These are phyloP conservation scores for Wallacemonas rigidus DNA, from an alignment of 208 protist species.

Conservation along the genomic window DNA sequence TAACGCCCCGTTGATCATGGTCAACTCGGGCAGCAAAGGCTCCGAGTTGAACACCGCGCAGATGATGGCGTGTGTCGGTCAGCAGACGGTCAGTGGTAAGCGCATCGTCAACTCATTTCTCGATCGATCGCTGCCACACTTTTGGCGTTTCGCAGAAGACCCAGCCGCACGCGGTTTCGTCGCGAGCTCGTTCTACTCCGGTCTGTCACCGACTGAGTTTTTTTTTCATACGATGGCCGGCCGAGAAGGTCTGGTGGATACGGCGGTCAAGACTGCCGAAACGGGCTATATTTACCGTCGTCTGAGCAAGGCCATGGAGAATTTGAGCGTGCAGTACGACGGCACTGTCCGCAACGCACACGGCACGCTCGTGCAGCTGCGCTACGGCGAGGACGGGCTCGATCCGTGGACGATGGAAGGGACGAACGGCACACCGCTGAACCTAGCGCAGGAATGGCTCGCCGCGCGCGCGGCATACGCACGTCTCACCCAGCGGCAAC, in stretches of 20 bases:
- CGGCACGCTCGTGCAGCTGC: slow-evolving; percentile 95
- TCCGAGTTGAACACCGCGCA: slow-evolving; percentile 99
- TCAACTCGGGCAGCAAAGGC: slow-evolving; percentile 97
- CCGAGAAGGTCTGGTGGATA: slow-evolving; percentile 98
- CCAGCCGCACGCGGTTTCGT: slow-evolving; percentile 98
- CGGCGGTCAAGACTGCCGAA: slow-evolving; percentile 99
- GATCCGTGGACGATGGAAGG: slow-evolving; percentile 98
- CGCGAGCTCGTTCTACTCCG: slow-evolving; percentile 98
- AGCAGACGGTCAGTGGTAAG: slow-evolving; percentile 98
- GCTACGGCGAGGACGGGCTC: slow-evolving; percentile 99
- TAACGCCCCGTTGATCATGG: slow-evolving; percentile 99
- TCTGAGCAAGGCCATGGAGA: slow-evolving; percentile 99
- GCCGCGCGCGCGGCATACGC: slow-evolving; percentile 60
- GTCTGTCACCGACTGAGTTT: slow-evolving; percentile 98
- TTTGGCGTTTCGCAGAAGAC: slow-evolving; percentile 85
- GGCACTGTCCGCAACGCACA: slow-evolving; percentile 95
- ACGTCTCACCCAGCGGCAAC: slow-evolving; percentile 22
- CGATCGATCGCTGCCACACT: slow-evolving; percentile 98
- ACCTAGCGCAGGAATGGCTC: slow-evolving; percentile 87
- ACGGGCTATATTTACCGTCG: slow-evolving; percentile 99
- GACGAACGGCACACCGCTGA: slow-evolving; percentile 68
- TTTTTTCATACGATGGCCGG: slow-evolving; percentile 99
- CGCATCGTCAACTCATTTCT: slow-evolving; percentile 98
- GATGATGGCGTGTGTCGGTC: slow-evolving; percentile 99
- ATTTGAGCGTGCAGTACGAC: slow-evolving; percentile 98